Conservation (phyloP, 805 yeast species). For the Yarrowia deformans region DNA sequence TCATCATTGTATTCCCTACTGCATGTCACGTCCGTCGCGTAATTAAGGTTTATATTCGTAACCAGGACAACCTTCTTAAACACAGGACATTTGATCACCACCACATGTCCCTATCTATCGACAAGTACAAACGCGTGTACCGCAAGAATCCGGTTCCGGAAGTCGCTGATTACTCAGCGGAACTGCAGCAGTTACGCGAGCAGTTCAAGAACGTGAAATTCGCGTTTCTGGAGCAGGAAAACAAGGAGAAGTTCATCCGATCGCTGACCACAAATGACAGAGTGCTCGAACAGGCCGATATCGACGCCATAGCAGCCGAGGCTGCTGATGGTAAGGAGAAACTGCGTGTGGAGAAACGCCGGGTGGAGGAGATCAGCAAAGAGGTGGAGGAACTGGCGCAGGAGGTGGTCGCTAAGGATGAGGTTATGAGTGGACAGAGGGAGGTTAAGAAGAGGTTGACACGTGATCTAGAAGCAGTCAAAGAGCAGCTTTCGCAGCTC, state of each 20-base stretch:
- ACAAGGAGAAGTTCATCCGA: slow-evolving; percentile 70
- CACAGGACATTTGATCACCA: too few species aligned
- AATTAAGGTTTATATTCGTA: background rate
- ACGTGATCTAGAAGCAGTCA: background rate
- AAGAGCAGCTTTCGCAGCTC: background rate
- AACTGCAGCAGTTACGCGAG: slow-evolving; percentile 42
- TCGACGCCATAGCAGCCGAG: slow-evolving; percentile 27
- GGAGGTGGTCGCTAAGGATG: slow-evolving; percentile 12
- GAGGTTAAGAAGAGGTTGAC: background rate
- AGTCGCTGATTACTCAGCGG: slow-evolving; percentile 30
- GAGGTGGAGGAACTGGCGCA: slow-evolving; percentile 17
- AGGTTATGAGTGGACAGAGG: background rate
- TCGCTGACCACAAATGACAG: slow-evolving; percentile 19
- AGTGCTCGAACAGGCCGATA: slow-evolving; percentile 27
- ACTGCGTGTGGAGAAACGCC: slow-evolving; percentile 15
- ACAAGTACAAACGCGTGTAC: slow-evolving; percentile 32
- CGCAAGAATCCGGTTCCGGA: slow-evolving; percentile 10
- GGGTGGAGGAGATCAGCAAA: slow-evolving; percentile 10
- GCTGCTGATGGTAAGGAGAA: background rate
- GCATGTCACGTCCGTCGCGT: too few species aligned
- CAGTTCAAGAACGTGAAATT: slow-evolving; percentile 64
- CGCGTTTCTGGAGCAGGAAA: slow-evolving; percentile 73
- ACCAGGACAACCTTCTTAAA: background rate
- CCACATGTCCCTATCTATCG: slow-evolving; percentile 20
- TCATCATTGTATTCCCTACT: too few species aligned